Base-by-base conservation (phyloP, 129 eudicot genomes). In the Pittosporum tobira region DNA sequence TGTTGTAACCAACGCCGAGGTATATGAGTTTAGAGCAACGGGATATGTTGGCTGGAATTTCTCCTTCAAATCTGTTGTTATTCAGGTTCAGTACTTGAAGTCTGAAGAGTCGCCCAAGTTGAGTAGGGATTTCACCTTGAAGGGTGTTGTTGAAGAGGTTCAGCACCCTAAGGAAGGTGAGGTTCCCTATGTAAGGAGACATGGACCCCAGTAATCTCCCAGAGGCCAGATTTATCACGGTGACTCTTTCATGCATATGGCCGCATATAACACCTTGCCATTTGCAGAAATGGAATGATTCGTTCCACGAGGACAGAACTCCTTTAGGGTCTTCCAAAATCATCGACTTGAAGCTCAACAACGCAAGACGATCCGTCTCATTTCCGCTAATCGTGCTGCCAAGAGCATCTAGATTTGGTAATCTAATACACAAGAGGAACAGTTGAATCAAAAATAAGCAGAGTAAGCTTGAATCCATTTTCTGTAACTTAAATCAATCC, bases 11-110 rank as follows among this genome's bases (percentile, higher is more conserved):
- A 1, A 67, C 5, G 22, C 10, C 1, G 2, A 67, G 14, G 16
- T 2, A 0, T 7, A 45, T 3, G 21, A 68, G 54, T 4, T 57
- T 34, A n/a, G n/a, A n/a, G n/a, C n/a, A n/a, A n/a, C n/a, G n/a
- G n/a, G n/a, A n/a, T n/a, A n/a, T n/a, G n/a, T 50, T 34, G 23
- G 43, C 19, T 1, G 59, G 73, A 21, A 68, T 34, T 25, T 68
- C 51, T 13, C 50, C 59, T 12, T 14, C 13, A 15, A 68, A 15
- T 21, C 57, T 30, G 55, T 68, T 68, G 11, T 34, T 31, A 1
- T 4, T 2, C 3, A 68, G 51, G 7, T 4, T 2, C 16, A 59
- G n/a, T 8, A 4, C 6, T 19, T 48, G 51, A 8, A 68, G 43
- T 4, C 65, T 40, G 18, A 9, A 16, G 34, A 68, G 43, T 0